Percentiles rank a stretch among this genome's conserved stretches.
Conservation (phyloP, 345 rosid species). For the Bretschneidera sinensis region DNA sequence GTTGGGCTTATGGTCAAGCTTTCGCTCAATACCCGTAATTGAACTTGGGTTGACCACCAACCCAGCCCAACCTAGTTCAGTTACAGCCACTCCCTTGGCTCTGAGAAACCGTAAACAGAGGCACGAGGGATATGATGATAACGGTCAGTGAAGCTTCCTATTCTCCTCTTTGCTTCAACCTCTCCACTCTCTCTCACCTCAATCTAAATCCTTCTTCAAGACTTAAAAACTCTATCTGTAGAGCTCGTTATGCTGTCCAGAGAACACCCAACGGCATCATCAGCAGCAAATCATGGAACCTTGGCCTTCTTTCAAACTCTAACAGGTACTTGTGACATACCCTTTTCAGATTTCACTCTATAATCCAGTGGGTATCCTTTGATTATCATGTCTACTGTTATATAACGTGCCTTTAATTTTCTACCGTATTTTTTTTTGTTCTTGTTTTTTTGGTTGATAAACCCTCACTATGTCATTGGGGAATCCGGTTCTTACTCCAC, state of each 20-base stretch:
- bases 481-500: too few relatives aligned
- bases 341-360: constrained; percentile 14
- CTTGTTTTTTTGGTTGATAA: too few relatives aligned
- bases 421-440: neutral
- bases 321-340: constrained; percentile 26
- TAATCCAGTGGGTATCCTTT: neutral
- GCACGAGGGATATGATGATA: constrained; percentile 46
- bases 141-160: constrained; percentile 53
- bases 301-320: constrained; percentile 30
- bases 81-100: too few relatives aligned
- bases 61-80: too few relatives aligned
- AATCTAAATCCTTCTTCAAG: constrained; percentile 28
- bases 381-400: neutral
- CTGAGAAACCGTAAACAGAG: too few relatives aligned
- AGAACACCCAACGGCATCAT: constrained; percentile 36
- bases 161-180: constrained; percentile 25
- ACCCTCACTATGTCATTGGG: too few relatives aligned
- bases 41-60: too few relatives aligned
- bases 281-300: constrained; percentile 37
- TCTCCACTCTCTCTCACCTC: constrained; percentile 25
- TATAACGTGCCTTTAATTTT: neutral
- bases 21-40: too few relatives aligned
- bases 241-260: constrained; percentile 37
- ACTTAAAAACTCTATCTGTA: constrained; percentile 30
- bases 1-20: too few relatives aligned